Evolutionary conservation across 1,139 yeast genomes (phyloP), one percentile per base, ranked within the genome.

Genomic region (Yamadazyma epiphylla): DNA sequence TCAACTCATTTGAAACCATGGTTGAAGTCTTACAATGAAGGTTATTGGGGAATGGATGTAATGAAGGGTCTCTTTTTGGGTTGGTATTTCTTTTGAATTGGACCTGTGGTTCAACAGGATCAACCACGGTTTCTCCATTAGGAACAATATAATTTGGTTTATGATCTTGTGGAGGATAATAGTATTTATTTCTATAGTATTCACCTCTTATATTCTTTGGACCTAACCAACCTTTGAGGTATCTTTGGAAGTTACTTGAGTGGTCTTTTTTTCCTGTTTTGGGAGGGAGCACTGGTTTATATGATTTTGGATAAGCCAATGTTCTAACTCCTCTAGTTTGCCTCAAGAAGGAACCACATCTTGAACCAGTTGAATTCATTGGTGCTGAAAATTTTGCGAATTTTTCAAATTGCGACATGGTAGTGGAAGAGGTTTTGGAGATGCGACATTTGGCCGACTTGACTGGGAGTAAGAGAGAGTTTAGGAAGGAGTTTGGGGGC

Each of bases 141-240:
- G 83, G 86, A 24, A 77, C 77, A 21, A 87, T 68, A 58, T 83
- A 89, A 46, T 80, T 86, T 15, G 95, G 86, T 25, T 64, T 63
- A 50, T 86, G 87, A 49, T 83, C 64, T 43, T 74, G 80, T 11
- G 89, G 81, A 10, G 94, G 81, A 43, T 72, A 69, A 47, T 74
- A 80, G 58, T 85, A 84, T 52, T 80, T 85, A 67, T 88, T 89
- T 49, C 77, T 61, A 42, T 69, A 67, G 59, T 86, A 85, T 46
- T 87, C 89, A 19, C 96, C 96, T 51, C 84, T 79, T 54, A 77
- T 73, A 56, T 87, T 87, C 53, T 69, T 75, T 22, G 94, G 94
- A 3, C 97, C 97, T 36, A 87, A 64, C 60, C 85, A 85, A 39
- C 62, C 66, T 45, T 64, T 67, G 59, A 74, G 48, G 38, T 46